Conservation (phyloP, 208 protist genomes). For the Trypanosoma mega region DNA sequence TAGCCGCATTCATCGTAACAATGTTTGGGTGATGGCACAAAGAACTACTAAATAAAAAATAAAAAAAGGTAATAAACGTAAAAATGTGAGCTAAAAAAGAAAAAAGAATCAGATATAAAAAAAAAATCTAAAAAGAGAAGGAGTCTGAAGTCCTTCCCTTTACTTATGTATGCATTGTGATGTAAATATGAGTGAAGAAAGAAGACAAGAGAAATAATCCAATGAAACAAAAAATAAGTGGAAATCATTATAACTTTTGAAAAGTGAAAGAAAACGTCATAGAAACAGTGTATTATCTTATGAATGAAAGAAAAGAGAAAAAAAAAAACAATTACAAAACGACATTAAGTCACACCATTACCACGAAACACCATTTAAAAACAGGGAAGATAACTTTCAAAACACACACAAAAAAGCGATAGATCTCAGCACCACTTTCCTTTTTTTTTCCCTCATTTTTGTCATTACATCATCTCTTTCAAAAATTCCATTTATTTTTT, state of each 20-base stretch:
- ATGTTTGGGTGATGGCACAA: neutral
- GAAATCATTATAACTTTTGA: too few relatives aligned
- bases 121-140: conserved; percentile 1
- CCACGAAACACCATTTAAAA: too few relatives aligned
- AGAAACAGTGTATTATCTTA: too few relatives aligned
- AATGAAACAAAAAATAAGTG: too few relatives aligned
- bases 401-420: neutral
- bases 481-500: neutral
- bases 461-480: neutral
- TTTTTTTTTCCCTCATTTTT: neutral
- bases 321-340: conserved; percentile 19
- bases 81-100: neutral
- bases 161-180: too few relatives aligned
- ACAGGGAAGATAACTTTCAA: neutral
- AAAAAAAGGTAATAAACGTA: neutral
- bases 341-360: too few relatives aligned
- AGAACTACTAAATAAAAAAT: neutral
- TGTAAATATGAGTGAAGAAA: too few relatives aligned
- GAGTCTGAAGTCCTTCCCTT: too few relatives aligned
- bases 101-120: too few relatives aligned
- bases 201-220: too few relatives aligned
- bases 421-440: neutral
- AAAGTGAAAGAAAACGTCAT: too few relatives aligned
- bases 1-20: conserved; percentile 17
- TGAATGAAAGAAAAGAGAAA: too few relatives aligned